These are phyloP conservation scores for Termitomyces sp. DNA, from an alignment of 768 basidiomycete genomes.

Conservation along the genomic window DNA sequence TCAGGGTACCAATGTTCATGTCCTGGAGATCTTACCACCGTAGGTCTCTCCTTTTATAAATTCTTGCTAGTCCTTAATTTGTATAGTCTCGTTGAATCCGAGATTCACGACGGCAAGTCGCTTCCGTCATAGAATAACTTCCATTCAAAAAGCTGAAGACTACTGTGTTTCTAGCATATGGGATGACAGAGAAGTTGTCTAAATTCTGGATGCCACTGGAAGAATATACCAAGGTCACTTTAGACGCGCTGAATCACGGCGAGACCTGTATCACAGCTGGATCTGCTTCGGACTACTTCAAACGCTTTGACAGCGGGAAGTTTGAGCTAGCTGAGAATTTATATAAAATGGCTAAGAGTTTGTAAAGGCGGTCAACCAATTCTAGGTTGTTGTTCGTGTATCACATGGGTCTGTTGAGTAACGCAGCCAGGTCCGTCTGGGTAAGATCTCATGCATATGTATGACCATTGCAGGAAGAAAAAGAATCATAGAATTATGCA, in stretches of 20 bases:
- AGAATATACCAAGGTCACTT: slow-evolving; percentile 32
- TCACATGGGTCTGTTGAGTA: neutral
- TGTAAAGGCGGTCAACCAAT: neutral
- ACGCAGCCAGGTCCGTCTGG: neutral
- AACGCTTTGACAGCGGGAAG: slow-evolving; percentile 30
- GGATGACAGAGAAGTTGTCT: slow-evolving; percentile 38
- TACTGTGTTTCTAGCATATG: slow-evolving; percentile 34
- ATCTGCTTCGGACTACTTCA: slow-evolving; percentile 15
- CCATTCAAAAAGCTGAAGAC: neutral
- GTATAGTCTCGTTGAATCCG: slow-evolving; percentile 51
- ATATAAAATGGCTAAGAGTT: slow-evolving; percentile 5
- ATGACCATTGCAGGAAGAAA: neutral
- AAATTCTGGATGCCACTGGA: slow-evolving; percentile 51
- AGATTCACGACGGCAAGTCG: slow-evolving; percentile 49
- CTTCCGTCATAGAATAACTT: neutral
- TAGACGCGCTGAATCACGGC: slow-evolving; percentile 23
- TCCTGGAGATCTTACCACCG: slow-evolving; percentile 56
- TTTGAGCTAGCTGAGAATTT: slow-evolving; percentile 18
- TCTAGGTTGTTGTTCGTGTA: neutral
- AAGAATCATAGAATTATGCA: neutral
- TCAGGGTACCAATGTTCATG: slow-evolving; percentile 41
- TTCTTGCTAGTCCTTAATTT: neutral
- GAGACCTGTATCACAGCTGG: slow-evolving; percentile 22
- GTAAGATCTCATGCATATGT: neutral
- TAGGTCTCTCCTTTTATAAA: slow-evolving; percentile 22